Conservation (phyloP, 306 rosid genomes). For the Astragalus membranaceus region DNA sequence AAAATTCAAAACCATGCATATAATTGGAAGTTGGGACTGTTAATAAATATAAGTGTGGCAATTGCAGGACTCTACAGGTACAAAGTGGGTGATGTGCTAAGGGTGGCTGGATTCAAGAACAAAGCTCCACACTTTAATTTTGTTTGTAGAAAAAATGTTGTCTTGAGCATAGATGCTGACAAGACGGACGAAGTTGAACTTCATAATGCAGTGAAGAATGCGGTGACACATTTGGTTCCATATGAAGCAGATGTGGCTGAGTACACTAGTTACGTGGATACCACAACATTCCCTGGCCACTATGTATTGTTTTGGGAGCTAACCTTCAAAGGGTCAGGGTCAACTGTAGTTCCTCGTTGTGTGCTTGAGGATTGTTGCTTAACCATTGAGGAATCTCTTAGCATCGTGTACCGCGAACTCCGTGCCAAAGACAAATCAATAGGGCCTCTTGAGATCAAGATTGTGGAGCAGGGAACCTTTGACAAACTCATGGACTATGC, state of each 20-base stretch:
- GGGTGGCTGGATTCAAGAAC: slow-evolving; percentile 49
- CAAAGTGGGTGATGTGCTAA: slow-evolving; percentile 68
- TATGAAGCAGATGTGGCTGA: too few species aligned
- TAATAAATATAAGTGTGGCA: neutral
- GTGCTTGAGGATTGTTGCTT: slow-evolving; percentile 56
- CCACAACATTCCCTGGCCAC: slow-evolving; percentile 26
- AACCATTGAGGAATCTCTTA: slow-evolving; percentile 35
- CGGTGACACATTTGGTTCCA: too few species aligned
- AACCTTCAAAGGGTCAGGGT: slow-evolving; percentile 33
- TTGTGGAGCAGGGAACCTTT: slow-evolving; percentile 67
- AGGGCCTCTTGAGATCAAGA: slow-evolving; percentile 68
- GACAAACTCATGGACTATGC: slow-evolving; percentile 90
- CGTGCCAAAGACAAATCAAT: slow-evolving; percentile 78
- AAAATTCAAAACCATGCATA: too few species aligned
- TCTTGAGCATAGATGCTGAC: too few species aligned
- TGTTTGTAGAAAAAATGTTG: too few species aligned
- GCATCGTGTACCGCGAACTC: slow-evolving; percentile 80
- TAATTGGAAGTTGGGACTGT: neutral
- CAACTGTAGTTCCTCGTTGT: slow-evolving; percentile 54
- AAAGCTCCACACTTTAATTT: too few species aligned
- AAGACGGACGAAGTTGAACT: too few species aligned
- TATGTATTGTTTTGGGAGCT: slow-evolving; percentile 81
- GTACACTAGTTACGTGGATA: too few species aligned
- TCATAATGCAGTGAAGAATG: too few species aligned
- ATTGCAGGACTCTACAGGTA: slow-evolving; percentile 70